Conservation (phyloP, 768 basidiomycete species). For the Lactifluus piperatus region DNA sequence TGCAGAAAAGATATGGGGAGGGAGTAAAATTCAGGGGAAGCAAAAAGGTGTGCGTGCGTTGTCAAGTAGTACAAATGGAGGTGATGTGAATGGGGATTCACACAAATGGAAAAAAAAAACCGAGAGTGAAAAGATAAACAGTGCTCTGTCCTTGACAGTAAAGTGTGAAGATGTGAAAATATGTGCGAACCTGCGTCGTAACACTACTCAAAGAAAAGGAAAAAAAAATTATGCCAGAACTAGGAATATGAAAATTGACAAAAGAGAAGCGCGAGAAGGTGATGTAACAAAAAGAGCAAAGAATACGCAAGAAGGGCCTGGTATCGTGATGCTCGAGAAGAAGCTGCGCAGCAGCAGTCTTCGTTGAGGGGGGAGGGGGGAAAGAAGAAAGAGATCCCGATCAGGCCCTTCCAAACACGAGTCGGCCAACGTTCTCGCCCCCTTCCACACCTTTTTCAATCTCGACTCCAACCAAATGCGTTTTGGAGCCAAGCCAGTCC, state of each 20-base stretch:
- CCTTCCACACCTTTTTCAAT: conserved; percentile 37
- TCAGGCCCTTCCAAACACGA: conserved; percentile 40
- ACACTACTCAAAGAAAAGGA: neutral
- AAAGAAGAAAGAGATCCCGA: neutral
- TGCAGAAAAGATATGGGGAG: neutral
- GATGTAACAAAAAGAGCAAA: neutral
- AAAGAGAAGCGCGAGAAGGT: too few species aligned
- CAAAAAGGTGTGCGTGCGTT: neutral
- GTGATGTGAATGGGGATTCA: neutral
- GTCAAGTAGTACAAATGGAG: conserved; percentile 11
- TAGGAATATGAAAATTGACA: neutral
- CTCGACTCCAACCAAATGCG: conserved; percentile 51
- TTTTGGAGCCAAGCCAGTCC: conserved; percentile 59
- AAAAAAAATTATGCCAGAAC: neutral
- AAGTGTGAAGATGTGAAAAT: neutral
- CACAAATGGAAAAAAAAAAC: neutral
- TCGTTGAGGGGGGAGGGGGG: neutral
- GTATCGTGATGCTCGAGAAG: neutral
- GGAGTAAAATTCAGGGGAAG: neutral
- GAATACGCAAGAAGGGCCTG: neutral
- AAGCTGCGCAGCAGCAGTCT: conserved; percentile 11
- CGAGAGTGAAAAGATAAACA: neutral
- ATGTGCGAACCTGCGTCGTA: conserved; percentile 4
- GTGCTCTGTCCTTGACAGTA: neutral
- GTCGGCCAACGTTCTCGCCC: conserved; percentile 35